These are phyloP conservation scores for Strigomonas galati DNA, from an alignment of 208 protist species.

Conservation along the genomic window DNA sequence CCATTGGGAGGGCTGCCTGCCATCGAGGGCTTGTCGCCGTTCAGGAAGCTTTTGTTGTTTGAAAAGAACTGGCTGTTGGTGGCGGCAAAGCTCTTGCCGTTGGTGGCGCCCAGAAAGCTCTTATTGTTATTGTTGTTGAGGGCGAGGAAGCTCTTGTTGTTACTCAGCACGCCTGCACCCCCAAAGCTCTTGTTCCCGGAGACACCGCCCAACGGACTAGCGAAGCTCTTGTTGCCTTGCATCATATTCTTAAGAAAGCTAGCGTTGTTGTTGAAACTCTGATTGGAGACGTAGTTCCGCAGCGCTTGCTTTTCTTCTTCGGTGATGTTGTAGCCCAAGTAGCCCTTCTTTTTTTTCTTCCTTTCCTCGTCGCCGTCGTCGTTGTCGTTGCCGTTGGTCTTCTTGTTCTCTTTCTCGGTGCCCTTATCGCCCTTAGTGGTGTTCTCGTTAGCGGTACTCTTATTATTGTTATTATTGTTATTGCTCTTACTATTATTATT, in stretches of 20 bases:
- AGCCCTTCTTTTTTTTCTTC: slow-evolving; percentile 60
- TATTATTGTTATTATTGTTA: slow-evolving; percentile 12
- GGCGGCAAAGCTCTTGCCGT: slow-evolving; percentile 2
- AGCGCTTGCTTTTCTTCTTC: slow-evolving; percentile 66
- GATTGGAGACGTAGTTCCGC: slow-evolving; percentile 39
- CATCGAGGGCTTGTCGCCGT: slow-evolving; percentile 8
- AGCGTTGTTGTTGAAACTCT: slow-evolving; percentile 16
- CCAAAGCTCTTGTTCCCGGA: background rate
- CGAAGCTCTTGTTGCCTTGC: too few relatives aligned
- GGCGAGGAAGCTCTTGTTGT: background rate
- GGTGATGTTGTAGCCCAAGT: slow-evolving; percentile 81
- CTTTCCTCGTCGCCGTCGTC: slow-evolving; percentile 1
- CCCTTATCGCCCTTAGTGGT: slow-evolving; percentile 4
- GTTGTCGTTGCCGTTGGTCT: slow-evolving; percentile 9
- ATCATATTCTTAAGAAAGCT: slow-evolving; percentile 5
- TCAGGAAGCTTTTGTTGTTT: slow-evolving; percentile 16
- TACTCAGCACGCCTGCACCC: background rate
- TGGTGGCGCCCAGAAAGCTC: background rate
- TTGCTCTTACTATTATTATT: slow-evolving; percentile 13
- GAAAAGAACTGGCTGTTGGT: slow-evolving; percentile 20
- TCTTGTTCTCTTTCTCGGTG: slow-evolving; percentile 15
- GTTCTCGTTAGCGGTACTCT: background rate
- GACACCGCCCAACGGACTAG: background rate
- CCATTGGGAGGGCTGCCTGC: background rate
- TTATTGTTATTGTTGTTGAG: too few relatives aligned